These are phyloP conservation scores for Arthrobotrys sinensis DNA, from an alignment of 2,329 filamentous ascomycete genomes.

Conservation along the genomic window DNA sequence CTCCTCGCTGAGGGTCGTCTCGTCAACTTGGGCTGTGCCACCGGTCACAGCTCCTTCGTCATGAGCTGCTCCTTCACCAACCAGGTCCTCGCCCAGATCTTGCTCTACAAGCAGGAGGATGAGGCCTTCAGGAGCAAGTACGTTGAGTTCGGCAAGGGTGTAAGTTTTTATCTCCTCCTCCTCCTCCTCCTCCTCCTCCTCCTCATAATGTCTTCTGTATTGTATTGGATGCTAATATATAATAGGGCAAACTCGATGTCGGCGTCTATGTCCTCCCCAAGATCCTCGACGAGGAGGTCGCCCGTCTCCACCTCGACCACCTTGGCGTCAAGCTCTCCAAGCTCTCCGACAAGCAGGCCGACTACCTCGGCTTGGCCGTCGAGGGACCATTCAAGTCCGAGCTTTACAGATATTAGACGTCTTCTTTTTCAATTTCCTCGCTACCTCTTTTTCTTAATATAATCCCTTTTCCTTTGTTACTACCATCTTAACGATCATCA, in stretches of 20 bases:
- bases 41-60: constrained; percentile 99
- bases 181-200: no score
- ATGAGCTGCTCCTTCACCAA: constrained; percentile 99
- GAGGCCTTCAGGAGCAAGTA: constrained; percentile 92
- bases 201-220: background rate
- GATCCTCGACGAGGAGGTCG: constrained; percentile 99
- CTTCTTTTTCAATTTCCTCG: background rate
- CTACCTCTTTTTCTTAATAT: background rate
- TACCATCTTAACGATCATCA: constrained; percentile 34
- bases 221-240: constrained; percentile 2
- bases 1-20: constrained; percentile 98
- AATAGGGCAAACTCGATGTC: constrained; percentile 82
- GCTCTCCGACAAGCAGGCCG: constrained; percentile 87
- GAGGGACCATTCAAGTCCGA: constrained; percentile 98
- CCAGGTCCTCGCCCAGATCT: constrained; percentile 99
- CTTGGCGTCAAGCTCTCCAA: constrained; percentile 88
- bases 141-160: constrained; percentile 88
- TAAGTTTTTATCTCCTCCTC: constrained; percentile 26
- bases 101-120: constrained; percentile 94
- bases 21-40: constrained; percentile 99
- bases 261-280: constrained; percentile 98
- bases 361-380: constrained; percentile 88
- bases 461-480: constrained; percentile 14
- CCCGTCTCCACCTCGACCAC: constrained; percentile 91
- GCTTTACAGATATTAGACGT: constrained; percentile 80